phyloP scores from a whole-genome alignment of 2,329 filamentous ascomycete species.

The Botrytis cinerea region DNA sequence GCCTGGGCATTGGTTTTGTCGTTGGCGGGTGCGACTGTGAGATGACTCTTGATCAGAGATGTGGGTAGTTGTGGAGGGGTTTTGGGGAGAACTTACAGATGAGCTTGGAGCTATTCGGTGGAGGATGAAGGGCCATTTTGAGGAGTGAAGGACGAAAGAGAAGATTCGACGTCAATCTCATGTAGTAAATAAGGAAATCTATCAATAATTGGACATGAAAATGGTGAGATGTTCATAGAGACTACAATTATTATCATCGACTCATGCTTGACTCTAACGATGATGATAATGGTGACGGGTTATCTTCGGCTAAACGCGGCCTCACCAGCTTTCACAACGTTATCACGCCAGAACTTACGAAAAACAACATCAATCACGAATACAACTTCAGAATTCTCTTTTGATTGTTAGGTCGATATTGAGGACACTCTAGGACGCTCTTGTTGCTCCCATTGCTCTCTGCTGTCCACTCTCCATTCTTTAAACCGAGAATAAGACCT shows the following conservation, averaged over 20 bases:
- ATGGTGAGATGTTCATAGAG: neutral
- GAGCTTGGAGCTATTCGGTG: conserved; percentile 36
- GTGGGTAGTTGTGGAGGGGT: neutral
- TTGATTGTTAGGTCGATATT: neutral
- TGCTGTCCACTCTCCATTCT: neutral
- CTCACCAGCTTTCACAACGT: too few relatives aligned
- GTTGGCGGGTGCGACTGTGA: conserved; percentile 63
- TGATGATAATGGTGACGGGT: neutral
- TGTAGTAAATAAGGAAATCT: conserved; percentile 1
- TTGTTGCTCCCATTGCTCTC: neutral
- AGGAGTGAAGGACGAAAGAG: conserved; percentile 28
- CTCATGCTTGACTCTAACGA: neutral
- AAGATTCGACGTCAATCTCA: conserved; percentile 31
- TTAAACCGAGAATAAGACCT: neutral
- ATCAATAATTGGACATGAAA: too few relatives aligned
- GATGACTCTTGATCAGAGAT: conserved; percentile 2
- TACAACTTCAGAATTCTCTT: neutral
- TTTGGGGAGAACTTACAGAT: conserved; percentile 37
- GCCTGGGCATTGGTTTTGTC: conserved; percentile 62
- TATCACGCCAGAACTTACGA: too few relatives aligned
- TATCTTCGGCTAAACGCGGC: neutral
- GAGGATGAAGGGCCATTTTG: conserved; percentile 39
- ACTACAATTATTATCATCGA: neutral
- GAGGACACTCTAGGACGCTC: neutral
- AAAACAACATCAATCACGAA: neutral